These are phyloP conservation scores for Blastobotrys aristatus DNA, from an alignment of 1,139 yeast genomes.

Conservation along the genomic window DNA sequence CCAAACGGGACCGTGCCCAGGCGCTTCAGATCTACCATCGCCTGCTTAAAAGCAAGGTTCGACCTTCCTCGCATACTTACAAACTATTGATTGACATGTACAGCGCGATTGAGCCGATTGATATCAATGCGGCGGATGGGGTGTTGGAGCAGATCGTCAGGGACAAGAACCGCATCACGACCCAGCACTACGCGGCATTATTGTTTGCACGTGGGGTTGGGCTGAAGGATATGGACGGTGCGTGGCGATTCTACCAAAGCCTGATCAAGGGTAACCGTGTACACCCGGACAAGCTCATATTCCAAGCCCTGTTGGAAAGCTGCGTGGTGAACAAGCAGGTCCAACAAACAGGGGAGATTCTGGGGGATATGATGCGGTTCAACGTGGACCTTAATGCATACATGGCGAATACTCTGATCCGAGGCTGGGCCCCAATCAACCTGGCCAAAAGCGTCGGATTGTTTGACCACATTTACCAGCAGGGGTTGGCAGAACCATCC, in stretches of 20 bases:
- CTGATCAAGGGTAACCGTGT: conserved; percentile 29
- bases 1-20: conserved; percentile 31
- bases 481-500: conserved; percentile 35
- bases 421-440: conserved; percentile 38
- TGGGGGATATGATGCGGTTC: conserved; percentile 35
- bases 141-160: conserved; percentile 33
- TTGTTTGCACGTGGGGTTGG: conserved; percentile 39
- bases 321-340: conserved; percentile 34
- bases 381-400: conserved; percentile 35
- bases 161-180: conserved; percentile 28
- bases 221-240: conserved; percentile 32
- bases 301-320: conserved; percentile 39
- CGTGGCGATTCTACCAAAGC: conserved; percentile 34
- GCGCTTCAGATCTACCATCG: conserved; percentile 33
- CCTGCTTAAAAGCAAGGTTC: conserved; percentile 28
- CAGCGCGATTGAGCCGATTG: conserved; percentile 33
- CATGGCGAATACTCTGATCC: conserved; percentile 36
- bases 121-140: conserved; percentile 35
- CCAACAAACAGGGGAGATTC: conserved; percentile 30
- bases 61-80: conserved; percentile 38
- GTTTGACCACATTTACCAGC: conserved; percentile 30
- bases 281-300: conserved; percentile 36
- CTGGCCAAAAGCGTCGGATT: conserved; percentile 31
- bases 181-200: conserved; percentile 39
- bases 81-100: conserved; percentile 39